Evolutionary conservation across 2,329 filamentous ascomycete species (phyloP), one percentile per base, ranked within the genome.

Genomic region (Epichloe uncinata): DNA sequence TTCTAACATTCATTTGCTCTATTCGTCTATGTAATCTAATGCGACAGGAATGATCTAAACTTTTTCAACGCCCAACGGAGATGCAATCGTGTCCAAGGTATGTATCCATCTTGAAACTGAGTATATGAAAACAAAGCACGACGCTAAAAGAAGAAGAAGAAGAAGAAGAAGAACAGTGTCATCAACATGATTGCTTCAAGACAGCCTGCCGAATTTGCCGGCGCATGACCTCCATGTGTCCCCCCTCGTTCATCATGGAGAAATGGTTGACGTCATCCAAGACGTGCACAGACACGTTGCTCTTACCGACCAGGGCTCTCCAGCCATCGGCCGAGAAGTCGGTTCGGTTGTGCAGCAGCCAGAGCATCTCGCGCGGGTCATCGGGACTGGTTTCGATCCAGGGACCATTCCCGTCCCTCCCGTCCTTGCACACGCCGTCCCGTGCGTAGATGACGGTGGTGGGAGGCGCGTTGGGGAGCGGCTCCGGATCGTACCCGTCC

Each of bases 261-360:
- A 87, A 87, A 66, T 87, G 83, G 59, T 87, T 84, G 2, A 82
- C 84, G 15, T 79, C 77, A 37, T 80, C 78, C 38, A 85, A 66
- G 41, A 81, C 80, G 63, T 84, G 77, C 30, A 80, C 81, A 81
- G 82, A 86, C 18, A 80, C 73, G 61, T 86, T 85, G 51, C 80
- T 74, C 2, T 75, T 75, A 12, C 55, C 54, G 16, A 57, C 12
- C 6, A 57, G 41, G 2, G n/a, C 16, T 4, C 30, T 52, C 61
- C 61, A 63, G 5, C 60, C 61, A 26, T 54, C 49, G 12, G 59
- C 55, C 1, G 55, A 54, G 62, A 88, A 88, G 63, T 86, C 82
- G 4, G 76, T 79, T 51, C 85, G 73, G 70, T 87, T 84, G 63
- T 87, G 81, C 5, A 88, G 73, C 49, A 88, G 68, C 76, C 85